Evolutionary conservation across 2,329 filamentous ascomycete species (phyloP).

Genomic region (Neopestalotiopsis clavispora): DNA sequence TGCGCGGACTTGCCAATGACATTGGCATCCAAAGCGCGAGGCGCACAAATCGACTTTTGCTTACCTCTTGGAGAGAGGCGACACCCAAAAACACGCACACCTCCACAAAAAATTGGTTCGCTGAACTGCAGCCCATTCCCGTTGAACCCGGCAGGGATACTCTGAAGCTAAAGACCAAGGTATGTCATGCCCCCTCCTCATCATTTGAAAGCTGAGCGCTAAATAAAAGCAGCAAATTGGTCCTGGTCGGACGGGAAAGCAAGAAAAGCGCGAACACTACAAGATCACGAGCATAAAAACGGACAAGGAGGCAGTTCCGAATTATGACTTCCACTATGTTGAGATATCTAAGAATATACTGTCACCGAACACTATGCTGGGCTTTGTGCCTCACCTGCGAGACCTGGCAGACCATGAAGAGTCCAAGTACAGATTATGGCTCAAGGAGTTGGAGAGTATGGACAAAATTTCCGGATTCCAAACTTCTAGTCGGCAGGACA

Average conservation of each 20-base stretch:
- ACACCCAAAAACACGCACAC: slow-evolving; percentile 44
- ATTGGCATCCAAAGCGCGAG: slow-evolving; percentile 51
- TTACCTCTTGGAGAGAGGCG: slow-evolving; percentile 48
- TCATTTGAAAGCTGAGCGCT: slow-evolving; percentile 6
- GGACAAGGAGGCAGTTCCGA: slow-evolving; percentile 57
- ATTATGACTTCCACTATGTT: slow-evolving; percentile 64
- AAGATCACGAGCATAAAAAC: slow-evolving; percentile 53
- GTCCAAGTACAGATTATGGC: slow-evolving; percentile 58
- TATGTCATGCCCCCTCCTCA: slow-evolving; percentile 25
- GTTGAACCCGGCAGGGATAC: slow-evolving; percentile 39
- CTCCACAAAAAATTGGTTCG: slow-evolving; percentile 53
- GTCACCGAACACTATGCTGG: slow-evolving; percentile 64
- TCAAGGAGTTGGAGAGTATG: slow-evolving; percentile 61
- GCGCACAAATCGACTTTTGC: slow-evolving; percentile 47
- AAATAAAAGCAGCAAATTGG: slow-evolving; percentile 43
- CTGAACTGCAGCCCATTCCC: slow-evolving; percentile 43
- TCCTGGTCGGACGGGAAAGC: slow-evolving; percentile 42
- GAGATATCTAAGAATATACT: slow-evolving; percentile 64
- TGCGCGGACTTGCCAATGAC: slow-evolving; percentile 46
- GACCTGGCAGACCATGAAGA: slow-evolving; percentile 63
- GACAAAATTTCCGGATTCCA: slow-evolving; percentile 63
- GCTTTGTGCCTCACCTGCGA: slow-evolving; percentile 63
- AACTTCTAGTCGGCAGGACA: slow-evolving; percentile 56
- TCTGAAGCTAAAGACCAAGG: slow-evolving; percentile 58
- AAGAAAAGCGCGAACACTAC: slow-evolving; percentile 49